Evolutionary conservation across 495 filamentous ascomycete species (phyloP), one percentile per base, ranked within the genome.

Genomic region (Hyaloscypha hepaticicola): DNA sequence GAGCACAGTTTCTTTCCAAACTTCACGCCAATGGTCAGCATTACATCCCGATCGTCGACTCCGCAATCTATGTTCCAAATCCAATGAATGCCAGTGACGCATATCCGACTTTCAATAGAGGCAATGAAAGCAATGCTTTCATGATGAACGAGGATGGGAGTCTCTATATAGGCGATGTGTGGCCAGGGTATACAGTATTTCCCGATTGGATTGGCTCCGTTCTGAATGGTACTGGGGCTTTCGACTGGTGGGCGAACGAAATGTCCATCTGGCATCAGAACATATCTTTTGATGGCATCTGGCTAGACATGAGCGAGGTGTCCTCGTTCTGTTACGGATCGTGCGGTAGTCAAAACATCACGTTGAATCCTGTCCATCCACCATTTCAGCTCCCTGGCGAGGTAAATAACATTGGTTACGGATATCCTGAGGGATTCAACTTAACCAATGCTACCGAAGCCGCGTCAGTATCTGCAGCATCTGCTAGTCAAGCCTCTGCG

Each of bases 291-390:
- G 92, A 96, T 72, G 93, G 88, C 6, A 83, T 95, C 45, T 96
- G 92, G 92, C 95, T 95, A 55, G 90, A 93, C 66, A 92, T 93
- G 90, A 91, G 87, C 49, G 90, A 93, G 71, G 86, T 87, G 2
- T 86, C 89, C 21, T 92, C 89, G 0, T 94, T 94, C 82, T 95
- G 91, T 65, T 83, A 90, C 14, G 91, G 91, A 6, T 88, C 84
- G 70, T 94, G 91, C 65, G 90, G 91, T 27, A 84, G 81, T 33
- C 77, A 77, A 1, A 91, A 92, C 59, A 73, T 92, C 51, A 83
- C 82, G 5, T 71, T 90, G 61, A 91, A 92, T 67, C 89, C 89
- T 0, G 85, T 85, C 3, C 90, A 91, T 71, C 86, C 85, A 24
- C 80, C 84, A 5, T 92, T 91, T 66, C 25, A 60, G 2, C 80